Base-by-base conservation (phyloP, 306 rosid genomes). In the Inga leiocalycina region DNA sequence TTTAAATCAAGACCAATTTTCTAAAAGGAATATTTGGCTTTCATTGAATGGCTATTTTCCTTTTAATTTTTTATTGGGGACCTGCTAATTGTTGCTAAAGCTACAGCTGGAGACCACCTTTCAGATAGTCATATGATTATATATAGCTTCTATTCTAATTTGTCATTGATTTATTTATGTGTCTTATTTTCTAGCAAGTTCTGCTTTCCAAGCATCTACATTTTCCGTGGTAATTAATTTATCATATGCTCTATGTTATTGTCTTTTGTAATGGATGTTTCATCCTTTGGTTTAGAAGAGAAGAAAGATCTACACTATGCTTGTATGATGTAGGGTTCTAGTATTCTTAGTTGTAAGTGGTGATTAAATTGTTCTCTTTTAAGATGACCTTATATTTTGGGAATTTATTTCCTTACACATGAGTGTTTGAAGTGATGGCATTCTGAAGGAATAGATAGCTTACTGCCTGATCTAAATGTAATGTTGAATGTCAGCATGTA, bases 271-370 rank as follows among this genome's bases (percentile, higher is more conserved):
- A 98, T 96, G 99, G 99, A 91, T 93, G 48, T 96, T 96, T 83
- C 97, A 96, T 89, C 99, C 99, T 52, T 92, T 96, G 87, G 84
- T 96, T 82, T 85, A 89, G 79, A 96, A 96, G 97, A 86, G 92
- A 83, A 94, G 89, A 86, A 96, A 89, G 98, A 89, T 96, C 82
- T 94, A 87, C 83, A 96, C 95, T 32, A 98, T 96, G 85, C 88
- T 96, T 75, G 44, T 96, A 48, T 96, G 99, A 98, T 96, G 99
- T 93, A 91, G 98, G 85, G 98, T 96, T 89, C 92, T 96, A 69
- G 92, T 97, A 68, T 96, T 89, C 88, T 91, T 96, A 94, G 93
- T 87, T 81, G 99, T 94, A 90, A 91, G 99, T 92, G 77, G 71
- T 80, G 72, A 61, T 73, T 82, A 46, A 43, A 35, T 52, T 41